Base-by-base conservation (phyloP, 2,329 filamentous ascomycete genomes). In the Amphichorda felina region DNA sequence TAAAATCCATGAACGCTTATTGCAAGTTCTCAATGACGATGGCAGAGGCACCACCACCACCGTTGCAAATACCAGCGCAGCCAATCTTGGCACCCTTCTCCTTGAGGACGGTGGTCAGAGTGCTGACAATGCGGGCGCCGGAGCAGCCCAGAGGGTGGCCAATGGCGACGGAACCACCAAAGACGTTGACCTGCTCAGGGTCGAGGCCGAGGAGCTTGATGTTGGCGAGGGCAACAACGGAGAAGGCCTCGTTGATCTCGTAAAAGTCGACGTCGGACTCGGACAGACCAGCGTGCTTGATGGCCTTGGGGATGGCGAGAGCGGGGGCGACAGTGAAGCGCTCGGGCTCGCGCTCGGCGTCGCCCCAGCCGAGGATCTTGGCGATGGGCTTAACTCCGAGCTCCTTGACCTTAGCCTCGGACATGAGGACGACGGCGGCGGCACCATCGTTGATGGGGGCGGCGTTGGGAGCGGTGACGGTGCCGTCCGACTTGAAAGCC, bases 201-300 rank as follows among this genome's bases (percentile, higher is more conserved):
- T 70, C 68, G 38, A 98, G 65, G 42, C 70, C 72, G 28, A 98
- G 77, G 37, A 96, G 61, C 75, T 98, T 94, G 66, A 94, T 78
- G 70, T 98, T 98, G 46, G 91, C 88, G 35, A 98, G 73, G 27
- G 91, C 86, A 43, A 98, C 91, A 34, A 94, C 91, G 43, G 84
- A 91, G 70, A 98, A 98, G 29, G 91, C 91, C 70, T 98, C 91
- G 70, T 98, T 98, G 71, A 98, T 95, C 71, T 98, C 91, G 60
- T 91, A 98, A 49, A 78, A 91, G 53, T 96, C 89, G 39, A 98
- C 72, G 40, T 84, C 71, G 43, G 80, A 75, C 47, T 79, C 72
- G 38, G 76, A 73, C 42, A 98, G 65, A 43, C 84, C 83, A 41
- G 91, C 91, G 63, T 98, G 89, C 72, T 89, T 87, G 54, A 98